phyloP scores from a whole-genome alignment of 768 basidiomycete species.

The Dendrothele bispora region DNA sequence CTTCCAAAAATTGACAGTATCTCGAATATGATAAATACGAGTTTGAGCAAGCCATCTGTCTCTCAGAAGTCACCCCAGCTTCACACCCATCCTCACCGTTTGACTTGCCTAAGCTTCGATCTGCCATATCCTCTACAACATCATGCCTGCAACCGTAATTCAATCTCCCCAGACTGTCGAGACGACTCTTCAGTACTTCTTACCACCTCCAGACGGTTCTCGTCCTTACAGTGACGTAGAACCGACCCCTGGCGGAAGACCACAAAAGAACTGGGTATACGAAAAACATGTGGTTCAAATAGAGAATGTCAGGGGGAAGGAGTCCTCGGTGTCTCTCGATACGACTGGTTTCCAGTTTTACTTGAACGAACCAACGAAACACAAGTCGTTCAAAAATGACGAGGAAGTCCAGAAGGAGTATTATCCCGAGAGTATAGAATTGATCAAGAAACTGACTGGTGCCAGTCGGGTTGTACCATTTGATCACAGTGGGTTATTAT shows the following conservation, averaged over 20 bases:
- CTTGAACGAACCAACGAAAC: conserved; percentile 33
- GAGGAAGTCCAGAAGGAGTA: conserved; percentile 55
- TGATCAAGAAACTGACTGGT: conserved; percentile 60
- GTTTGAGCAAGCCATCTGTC: background rate
- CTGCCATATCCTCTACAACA: background rate
- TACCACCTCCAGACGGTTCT: conserved; percentile 5
- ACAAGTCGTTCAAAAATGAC: conserved; percentile 49
- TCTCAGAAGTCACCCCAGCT: background rate
- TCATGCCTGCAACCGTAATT: no score
- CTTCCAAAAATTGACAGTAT: background rate
- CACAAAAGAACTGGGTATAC: conserved; percentile 1
- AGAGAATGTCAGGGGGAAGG: conserved; percentile 55
- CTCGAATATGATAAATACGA: conserved; percentile 4
- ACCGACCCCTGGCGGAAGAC: background rate
- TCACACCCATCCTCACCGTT: background rate
- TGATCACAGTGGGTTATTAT: conserved; percentile 53
- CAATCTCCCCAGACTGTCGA: conserved; percentile 3
- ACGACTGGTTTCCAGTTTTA: conserved; percentile 51
- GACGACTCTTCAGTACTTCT: conserved; percentile 1
- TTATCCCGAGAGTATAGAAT: conserved; percentile 58
- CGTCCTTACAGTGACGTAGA: conserved; percentile 3
- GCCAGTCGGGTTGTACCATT: conserved; percentile 62
- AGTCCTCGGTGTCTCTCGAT: conserved; percentile 44
- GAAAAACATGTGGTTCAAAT: conserved; percentile 23
- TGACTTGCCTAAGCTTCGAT: background rate